These are phyloP conservation scores for Bacidia rubella DNA, from an alignment of 495 filamentous ascomycete species.

Conservation along the genomic window DNA sequence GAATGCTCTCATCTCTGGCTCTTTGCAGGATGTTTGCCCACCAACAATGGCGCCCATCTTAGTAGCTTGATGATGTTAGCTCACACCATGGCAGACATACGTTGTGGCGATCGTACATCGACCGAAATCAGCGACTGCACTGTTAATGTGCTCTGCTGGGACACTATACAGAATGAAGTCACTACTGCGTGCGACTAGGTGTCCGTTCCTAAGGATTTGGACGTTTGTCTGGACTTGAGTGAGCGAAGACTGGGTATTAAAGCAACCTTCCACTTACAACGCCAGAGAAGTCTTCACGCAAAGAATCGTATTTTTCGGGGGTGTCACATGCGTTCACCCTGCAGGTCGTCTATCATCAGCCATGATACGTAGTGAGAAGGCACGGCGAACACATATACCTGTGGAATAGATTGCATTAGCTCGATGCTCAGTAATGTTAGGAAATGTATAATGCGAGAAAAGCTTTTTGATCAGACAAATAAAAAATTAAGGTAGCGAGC, in stretches of 20 bases:
- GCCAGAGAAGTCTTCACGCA: slow-evolving; percentile 65
- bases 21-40: slow-evolving; percentile 96
- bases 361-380: neutral
- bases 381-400: neutral
- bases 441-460: neutral
- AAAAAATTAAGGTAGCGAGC: slow-evolving; percentile 86
- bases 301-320: slow-evolving; percentile 63
- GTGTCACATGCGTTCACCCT: slow-evolving; percentile 94
- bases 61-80: slow-evolving; percentile 50
- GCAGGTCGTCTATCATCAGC: slow-evolving; percentile 8
- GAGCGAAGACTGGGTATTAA: neutral
- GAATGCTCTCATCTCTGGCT: slow-evolving; percentile 88
- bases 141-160: slow-evolving; percentile 78
- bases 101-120: slow-evolving; percentile 51
- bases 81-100: slow-evolving; percentile 16
- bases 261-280: slow-evolving; percentile 34
- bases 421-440: no score
- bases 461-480: slow-evolving; percentile 59
- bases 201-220: slow-evolving; percentile 75
- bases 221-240: slow-evolving; percentile 46
- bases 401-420: no score
- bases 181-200: slow-evolving; percentile 84
- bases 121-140: slow-evolving; percentile 71
- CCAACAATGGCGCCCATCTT: slow-evolving; percentile 89
- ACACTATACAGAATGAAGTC: slow-evolving; percentile 98